Conservation (phyloP, 352 stramenopile species). For the Globisporangium paroecandrum region DNA sequence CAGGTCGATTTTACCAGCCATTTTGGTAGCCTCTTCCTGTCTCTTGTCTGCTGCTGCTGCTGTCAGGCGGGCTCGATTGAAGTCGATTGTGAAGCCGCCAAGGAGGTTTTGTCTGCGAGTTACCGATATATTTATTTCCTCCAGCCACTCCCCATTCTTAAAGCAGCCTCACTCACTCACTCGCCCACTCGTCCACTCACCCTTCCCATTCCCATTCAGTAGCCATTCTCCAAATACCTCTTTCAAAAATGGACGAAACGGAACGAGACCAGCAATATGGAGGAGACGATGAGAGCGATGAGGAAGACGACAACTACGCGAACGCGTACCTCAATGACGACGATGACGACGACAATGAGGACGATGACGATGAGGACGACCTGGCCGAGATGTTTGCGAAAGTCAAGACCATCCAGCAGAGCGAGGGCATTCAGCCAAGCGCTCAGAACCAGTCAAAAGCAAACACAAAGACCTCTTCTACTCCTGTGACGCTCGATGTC, state of each 20-base stretch:
- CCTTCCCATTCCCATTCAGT: not conserved
- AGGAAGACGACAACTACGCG: slow-evolving; percentile 31
- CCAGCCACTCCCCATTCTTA: not conserved
- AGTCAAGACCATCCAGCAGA: slow-evolving; percentile 59
- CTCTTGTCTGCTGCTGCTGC: not conserved
- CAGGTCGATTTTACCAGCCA: slow-evolving; percentile 27
- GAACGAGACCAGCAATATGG: slow-evolving; percentile 16
- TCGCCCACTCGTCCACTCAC: not conserved
- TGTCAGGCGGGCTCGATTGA: too few species aligned
- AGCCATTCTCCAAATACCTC: not conserved
- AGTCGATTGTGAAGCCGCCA: not conserved
- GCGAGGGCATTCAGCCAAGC: slow-evolving; percentile 28
- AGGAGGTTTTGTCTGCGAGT: not conserved
- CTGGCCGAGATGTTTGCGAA: slow-evolving; percentile 75
- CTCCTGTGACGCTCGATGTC: slow-evolving; percentile 12
- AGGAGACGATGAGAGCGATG: slow-evolving; percentile 22
- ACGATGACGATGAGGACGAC: slow-evolving; percentile 42
- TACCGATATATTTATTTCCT: not conserved
- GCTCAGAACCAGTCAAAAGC: slow-evolving; percentile 5
- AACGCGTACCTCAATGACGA: slow-evolving; percentile 45
- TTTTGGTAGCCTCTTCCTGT: not conserved
- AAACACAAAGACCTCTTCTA: not conserved
- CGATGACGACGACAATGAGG: slow-evolving; percentile 22
- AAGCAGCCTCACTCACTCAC: not conserved
- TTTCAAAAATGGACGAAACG: slow-evolving; percentile 20